Evolutionary conservation across 331 rosid species (phyloP), one percentile per base, ranked within the genome.

Genomic region (Malus hybrid): DNA sequence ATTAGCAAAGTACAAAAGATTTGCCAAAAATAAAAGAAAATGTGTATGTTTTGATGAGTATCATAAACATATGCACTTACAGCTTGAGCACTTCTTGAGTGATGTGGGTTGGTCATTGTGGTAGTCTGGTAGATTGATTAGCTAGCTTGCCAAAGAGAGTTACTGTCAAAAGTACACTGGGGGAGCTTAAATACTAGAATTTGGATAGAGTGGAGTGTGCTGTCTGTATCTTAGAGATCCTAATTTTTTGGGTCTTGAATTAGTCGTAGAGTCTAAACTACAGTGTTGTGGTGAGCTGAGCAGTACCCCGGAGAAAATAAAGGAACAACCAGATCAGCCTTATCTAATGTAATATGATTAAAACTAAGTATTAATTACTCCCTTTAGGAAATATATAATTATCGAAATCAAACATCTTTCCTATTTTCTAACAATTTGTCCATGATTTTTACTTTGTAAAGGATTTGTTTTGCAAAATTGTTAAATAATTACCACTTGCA

Each of bases 221-320:
- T 36, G 16, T 15, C 5, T 24, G n/a, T 20, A 71, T 34, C 66
- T 32, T 57, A 72, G 67, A 72, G 67, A 73, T 73, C 76, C 76
- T 59, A 9, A 73, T 22, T 61, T 57, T 13, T 16, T 3, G 76
- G 76, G 54, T 59, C 27, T 73, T 36, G 68, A 73, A 73, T 61
- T 46, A 60, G 67, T 73, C 76, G 6, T 20, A 12, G 42, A 70
- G 50, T 69, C 50, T 46, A 46, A 3, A 70, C 62, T 24, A 14
- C 13, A 16, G 34, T 10, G 8, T 39, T 7, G 69, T 31, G 15
- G 69, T 31, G 10, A 65, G 44, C 67, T 65, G n/a, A 32, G 4
- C 44, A 18, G 14, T 29, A 3, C 44, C 2, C 15, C 16, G 5
- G 46, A 70, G 74, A 52, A 50, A 52, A 16, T 1, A 10, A 16